Conservation (phyloP, 2,329 filamentous ascomycete species). For the Trichoderma citrinoviride region DNA sequence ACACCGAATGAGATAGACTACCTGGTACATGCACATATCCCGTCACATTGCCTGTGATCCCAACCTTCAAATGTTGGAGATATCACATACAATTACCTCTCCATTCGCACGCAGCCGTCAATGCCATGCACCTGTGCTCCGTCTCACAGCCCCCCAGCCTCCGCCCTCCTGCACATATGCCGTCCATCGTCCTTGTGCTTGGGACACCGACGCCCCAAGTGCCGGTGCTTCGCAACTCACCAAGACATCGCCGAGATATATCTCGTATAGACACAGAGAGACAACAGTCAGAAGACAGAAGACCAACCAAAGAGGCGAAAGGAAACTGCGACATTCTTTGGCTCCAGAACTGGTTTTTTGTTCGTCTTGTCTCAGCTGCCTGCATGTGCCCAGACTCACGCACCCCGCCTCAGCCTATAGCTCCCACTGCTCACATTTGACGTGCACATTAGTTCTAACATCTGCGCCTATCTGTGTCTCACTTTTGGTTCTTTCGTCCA, state of each 20-base stretch:
- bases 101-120: too few species aligned
- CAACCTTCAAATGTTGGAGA: neutral
- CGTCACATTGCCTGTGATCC: too few species aligned
- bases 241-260: constrained; percentile 1
- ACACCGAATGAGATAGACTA: too few species aligned
- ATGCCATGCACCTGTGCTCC: neutral
- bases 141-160: neutral
- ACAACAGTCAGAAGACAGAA: neutral
- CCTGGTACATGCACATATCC: too few species aligned
- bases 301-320: neutral
- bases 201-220: neutral
- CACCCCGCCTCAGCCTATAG: neutral
- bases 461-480: too few species aligned
- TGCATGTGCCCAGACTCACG: neutral
- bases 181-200: neutral
- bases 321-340: neutral
- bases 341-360: neutral
- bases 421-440: neutral
- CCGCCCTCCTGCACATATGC: neutral
- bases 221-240: neutral
- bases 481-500: too few species aligned
- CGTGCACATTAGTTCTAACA: too few species aligned
- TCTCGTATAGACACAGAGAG: neutral
- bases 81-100: neutral
- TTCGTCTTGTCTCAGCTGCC: neutral